These are phyloP conservation scores for Neurospora terricola DNA, from an alignment of 495 filamentous ascomycete genomes.

Conservation along the genomic window DNA sequence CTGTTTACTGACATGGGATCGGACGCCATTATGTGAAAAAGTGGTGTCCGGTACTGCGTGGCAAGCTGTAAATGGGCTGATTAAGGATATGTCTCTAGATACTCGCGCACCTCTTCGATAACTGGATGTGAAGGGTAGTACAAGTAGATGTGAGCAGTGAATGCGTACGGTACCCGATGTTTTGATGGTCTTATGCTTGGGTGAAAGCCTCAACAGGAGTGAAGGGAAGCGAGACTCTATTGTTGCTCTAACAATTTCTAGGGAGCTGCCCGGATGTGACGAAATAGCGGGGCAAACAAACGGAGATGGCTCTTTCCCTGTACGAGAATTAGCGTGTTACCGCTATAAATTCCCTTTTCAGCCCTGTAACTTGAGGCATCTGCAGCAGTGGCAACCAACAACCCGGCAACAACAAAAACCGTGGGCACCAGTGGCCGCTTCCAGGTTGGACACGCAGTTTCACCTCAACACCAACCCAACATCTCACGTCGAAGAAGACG, in stretches of 20 bases:
- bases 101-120: background rate
- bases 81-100: background rate
- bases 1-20: conserved; percentile 23
- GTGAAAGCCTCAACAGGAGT: background rate
- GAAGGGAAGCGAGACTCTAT: background rate
- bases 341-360: background rate
- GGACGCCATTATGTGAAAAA: conserved; percentile 12
- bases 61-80: background rate
- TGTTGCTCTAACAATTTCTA: background rate
- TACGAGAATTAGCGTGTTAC: background rate
- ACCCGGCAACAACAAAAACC: background rate
- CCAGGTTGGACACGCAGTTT: background rate
- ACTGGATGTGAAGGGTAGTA: background rate
- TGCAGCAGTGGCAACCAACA: background rate
- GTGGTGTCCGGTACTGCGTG: background rate
- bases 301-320: background rate
- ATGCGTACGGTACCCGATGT: background rate
- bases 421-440: background rate
- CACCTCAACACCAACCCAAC: background rate
- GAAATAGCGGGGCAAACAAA: background rate
- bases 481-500: background rate
- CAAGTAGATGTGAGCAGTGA: background rate
- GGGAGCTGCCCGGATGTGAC: background rate
- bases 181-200: background rate
- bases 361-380: background rate